Evolutionary conservation across 1,139 yeast genomes (phyloP).

Genomic region (Lodderomyces oxycetoniae): DNA sequence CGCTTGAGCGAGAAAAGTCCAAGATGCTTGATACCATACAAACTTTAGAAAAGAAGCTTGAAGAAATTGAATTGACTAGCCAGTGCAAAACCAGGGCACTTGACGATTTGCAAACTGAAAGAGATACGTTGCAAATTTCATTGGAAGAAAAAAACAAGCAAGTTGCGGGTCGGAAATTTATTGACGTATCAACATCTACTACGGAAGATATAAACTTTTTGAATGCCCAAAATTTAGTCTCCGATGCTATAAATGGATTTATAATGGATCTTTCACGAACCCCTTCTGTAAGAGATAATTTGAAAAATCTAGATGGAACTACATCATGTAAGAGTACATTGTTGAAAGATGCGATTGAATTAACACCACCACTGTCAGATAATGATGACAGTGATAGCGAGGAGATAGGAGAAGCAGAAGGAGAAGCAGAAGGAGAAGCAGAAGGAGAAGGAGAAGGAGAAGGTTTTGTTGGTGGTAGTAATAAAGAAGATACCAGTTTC

Average conservation of each 20-base stretch:
- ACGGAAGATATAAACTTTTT: neutral
- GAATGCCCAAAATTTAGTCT: constrained; percentile 6
- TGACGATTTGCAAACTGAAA: neutral
- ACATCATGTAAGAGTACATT: constrained; percentile 3
- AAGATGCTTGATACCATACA: constrained; percentile 25
- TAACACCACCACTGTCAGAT: constrained; percentile 23
- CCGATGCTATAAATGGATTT: constrained; percentile 13
- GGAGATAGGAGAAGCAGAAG: constrained; percentile 1
- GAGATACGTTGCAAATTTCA: neutral
- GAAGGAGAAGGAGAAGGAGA: neutral
- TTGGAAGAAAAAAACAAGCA: neutral
- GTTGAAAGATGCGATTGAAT: constrained; percentile 10
- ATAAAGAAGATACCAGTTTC: neutral
- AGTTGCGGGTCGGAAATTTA: neutral
- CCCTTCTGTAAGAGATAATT: constrained; percentile 12
- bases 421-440: neutral
- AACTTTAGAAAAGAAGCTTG: constrained; percentile 19
- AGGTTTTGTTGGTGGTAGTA: neutral
- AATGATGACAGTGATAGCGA: constrained; percentile 12
- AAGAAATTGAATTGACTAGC: neutral
- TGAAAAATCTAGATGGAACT: constrained; percentile 8
- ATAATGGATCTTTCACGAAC: constrained; percentile 13
- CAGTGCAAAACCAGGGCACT: neutral
- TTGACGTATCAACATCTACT: constrained; percentile 2
- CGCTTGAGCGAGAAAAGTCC: constrained; percentile 18